Base-by-base conservation (phyloP, 2,329 filamentous ascomycete genomes). In the Fonsecaea nubica region DNA sequence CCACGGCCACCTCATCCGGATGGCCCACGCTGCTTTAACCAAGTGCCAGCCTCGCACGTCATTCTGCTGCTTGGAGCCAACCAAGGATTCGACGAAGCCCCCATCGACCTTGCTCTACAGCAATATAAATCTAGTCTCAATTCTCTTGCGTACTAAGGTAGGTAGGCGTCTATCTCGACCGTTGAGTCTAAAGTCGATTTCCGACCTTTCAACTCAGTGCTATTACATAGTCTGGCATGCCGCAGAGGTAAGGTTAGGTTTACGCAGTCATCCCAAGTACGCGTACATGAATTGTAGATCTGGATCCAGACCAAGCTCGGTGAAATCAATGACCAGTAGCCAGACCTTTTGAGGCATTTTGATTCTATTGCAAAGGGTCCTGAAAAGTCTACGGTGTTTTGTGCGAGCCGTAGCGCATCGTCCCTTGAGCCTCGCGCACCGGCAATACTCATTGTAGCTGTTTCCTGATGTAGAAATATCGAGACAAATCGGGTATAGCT, bases 391-490 rank as follows among this genome's bases (percentile, higher is more conserved):
- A 45, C 40, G 6, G 40, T 45, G n/a, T n/a, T 4, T 45, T 18
- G 40, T 45, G 15, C 40, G 40, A 45, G 7, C 40, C 40, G 6
- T 7, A 18, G 15, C 40, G 6, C n/a, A 18, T 45, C n/a, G 40
- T 45, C 40, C 13, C 7, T 9, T 7, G 2, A 9, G 15, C 15
- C 13, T 12, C 5, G 45, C 21, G 18, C n/a, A 10, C 18, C 7
- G 5, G 15, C 21, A 30, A 50, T 4, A 50, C 15, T 8, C 18
- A 50, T 4, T 4, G 45, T 10, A 1, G 18, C 45, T 5, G 5
- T 50, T 50, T 50, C 45, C 45, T 18, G 21, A 50, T 50, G 8
- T 50, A 50, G 45, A 50, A 50, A 50, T 50, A 50, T 50, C 45
- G 25, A 50, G 45, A 50, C 45, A 50, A 50, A 50, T 50, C 18